Evolutionary conservation across 139 green algal genomes (phyloP).

Genomic region (Chlamydomonas eustigma): DNA sequence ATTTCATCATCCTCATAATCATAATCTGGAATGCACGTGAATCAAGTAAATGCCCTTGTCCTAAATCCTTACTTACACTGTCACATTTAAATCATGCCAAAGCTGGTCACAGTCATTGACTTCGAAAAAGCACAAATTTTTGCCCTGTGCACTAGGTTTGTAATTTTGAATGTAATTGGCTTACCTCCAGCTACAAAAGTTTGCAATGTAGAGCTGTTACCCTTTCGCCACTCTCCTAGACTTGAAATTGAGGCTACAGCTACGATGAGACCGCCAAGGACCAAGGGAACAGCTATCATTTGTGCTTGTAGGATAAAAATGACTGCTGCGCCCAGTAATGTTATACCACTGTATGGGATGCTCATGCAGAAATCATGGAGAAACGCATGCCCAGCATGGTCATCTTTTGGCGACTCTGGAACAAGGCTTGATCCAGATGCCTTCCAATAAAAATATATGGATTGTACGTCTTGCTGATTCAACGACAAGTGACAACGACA

Average conservation of each 20-base stretch:
- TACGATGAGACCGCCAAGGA: slow-evolving; percentile 19
- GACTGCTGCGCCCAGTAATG: slow-evolving; percentile 46
- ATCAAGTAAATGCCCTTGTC: background rate
- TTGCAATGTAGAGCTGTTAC: slow-evolving; percentile 28
- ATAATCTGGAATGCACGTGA: background rate
- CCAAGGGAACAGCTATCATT: slow-evolving; percentile 21
- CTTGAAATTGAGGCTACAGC: slow-evolving; percentile 36
- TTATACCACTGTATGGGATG: slow-evolving; percentile 64
- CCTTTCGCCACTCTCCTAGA: slow-evolving; percentile 48
- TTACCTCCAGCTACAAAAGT: slow-evolving; percentile 45
- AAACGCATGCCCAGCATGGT: slow-evolving; percentile 47
- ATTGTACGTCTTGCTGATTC: no score
- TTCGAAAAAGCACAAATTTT: no score
- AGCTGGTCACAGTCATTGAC: background rate
- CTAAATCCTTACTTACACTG: background rate
- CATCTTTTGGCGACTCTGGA: no score
- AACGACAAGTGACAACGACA: no score
- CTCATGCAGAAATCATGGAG: slow-evolving; percentile 87
- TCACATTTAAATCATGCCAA: background rate
- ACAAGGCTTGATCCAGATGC: no score
- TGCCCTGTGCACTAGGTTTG: background rate
- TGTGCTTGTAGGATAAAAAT: slow-evolving; percentile 23
- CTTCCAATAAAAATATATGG: no score
- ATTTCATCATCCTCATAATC: background rate
- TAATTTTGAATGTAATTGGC: background rate